phyloP scores from a whole-genome alignment of 495 filamentous ascomycete genomes.

The Penicillium pancosmium region DNA sequence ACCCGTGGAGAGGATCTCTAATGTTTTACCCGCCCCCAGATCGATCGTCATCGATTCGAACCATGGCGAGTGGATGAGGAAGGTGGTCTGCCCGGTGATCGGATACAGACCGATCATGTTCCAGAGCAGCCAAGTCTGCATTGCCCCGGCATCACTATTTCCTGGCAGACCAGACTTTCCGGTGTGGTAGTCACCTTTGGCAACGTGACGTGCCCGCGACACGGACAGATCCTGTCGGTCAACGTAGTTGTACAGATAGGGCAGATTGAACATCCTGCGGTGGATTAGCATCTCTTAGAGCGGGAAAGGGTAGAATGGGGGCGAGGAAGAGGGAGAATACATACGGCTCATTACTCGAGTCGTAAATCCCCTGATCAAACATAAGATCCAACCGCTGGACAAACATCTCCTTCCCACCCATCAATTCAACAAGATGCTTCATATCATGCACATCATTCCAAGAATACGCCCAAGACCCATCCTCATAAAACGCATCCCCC shows the following conservation, averaged over 20 bases:
- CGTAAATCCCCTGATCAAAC: conserved; percentile 57
- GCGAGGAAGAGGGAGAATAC: conserved; percentile 9
- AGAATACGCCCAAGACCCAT: conserved; percentile 68
- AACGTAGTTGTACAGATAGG: conserved; percentile 73
- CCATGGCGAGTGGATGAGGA: conserved; percentile 59
- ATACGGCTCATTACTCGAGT: conserved; percentile 69
- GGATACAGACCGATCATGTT: conserved; percentile 64
- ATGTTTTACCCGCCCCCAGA: conserved; percentile 45
- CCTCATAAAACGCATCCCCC: conserved; percentile 66
- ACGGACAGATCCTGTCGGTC: conserved; percentile 59
- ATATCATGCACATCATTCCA: conserved; percentile 73
- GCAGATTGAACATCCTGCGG: conserved; percentile 59
- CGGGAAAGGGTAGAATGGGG: not conserved
- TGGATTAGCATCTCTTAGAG: conserved; percentile 8
- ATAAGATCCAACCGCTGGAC: conserved; percentile 44
- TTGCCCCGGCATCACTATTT: conserved; percentile 61
- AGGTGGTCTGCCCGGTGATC: conserved; percentile 56
- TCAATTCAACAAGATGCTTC: conserved; percentile 54
- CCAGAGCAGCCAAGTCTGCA: conserved; percentile 64
- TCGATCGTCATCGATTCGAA: conserved; percentile 54
- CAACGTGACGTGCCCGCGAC: conserved; percentile 35
- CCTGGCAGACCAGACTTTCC: conserved; percentile 52
- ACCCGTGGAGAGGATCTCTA: conserved; percentile 48
- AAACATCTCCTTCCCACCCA: conserved; percentile 53
- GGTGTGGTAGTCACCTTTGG: conserved; percentile 42